phyloP scores from a whole-genome alignment of 78 protist species.

The Chrysochromulina tobinii region DNA sequence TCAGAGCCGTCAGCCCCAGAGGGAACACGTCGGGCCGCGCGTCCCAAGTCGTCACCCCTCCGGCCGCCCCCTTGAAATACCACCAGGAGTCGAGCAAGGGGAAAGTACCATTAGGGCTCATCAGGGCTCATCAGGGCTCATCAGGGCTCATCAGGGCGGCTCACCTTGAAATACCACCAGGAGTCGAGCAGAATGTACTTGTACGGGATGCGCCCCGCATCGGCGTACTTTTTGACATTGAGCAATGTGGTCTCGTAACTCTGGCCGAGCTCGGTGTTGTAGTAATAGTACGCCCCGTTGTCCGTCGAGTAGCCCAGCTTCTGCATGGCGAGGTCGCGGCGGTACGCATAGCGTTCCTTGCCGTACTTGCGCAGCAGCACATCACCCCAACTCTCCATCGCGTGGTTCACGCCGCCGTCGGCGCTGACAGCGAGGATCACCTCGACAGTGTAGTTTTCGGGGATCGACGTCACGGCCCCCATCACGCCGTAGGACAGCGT shows the following conservation, averaged over 20 bases:
- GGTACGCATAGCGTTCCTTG: background rate
- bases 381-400: conserved; percentile 43
- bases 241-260: conserved; percentile 42
- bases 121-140: too few species aligned
- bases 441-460: background rate
- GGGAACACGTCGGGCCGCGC: conserved; percentile 55
- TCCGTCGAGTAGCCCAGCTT: conserved; percentile 60
- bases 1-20: conserved; percentile 19
- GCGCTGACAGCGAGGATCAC: background rate
- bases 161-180: conserved; percentile 61
- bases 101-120: too few species aligned
- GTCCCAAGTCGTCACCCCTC: conserved; percentile 26
- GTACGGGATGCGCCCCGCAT: background rate
- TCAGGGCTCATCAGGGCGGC: background rate
- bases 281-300: conserved; percentile 59
- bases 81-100: background rate
- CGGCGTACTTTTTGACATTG: conserved; percentile 13
- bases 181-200: conserved; percentile 36
- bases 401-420: background rate
- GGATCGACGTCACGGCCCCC: conserved; percentile 2
- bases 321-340: conserved; percentile 29
- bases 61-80: conserved; percentile 12
- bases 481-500: background rate
- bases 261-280: conserved; percentile 40
- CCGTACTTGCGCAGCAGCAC: conserved; percentile 18